phyloP scores from a whole-genome alignment of 2,329 filamentous ascomycete genomes.

The Paecilomyces sp. region DNA sequence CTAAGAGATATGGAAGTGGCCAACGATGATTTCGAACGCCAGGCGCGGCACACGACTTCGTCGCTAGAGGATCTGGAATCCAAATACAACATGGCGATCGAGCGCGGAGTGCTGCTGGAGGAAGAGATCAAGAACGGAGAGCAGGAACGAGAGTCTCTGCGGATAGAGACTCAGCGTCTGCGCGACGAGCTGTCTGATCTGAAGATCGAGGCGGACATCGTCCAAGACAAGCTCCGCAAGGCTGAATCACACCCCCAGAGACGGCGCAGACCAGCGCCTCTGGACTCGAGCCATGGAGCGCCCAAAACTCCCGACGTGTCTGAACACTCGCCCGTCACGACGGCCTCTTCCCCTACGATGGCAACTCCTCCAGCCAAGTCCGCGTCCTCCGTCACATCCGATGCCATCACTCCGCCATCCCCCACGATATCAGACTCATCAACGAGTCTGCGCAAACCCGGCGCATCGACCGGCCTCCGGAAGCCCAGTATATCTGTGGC shows the following conservation, averaged over 20 bases:
- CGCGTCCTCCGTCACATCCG: slow-evolving; percentile 53
- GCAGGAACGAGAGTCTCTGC: slow-evolving; percentile 78
- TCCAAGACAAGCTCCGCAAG: slow-evolving; percentile 86
- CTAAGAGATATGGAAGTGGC: slow-evolving; percentile 93
- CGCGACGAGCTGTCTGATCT: slow-evolving; percentile 88
- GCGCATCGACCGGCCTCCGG: slow-evolving; percentile 40
- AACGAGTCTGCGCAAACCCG: slow-evolving; percentile 49
- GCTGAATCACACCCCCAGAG: slow-evolving; percentile 47
- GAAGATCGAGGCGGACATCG: slow-evolving; percentile 89
- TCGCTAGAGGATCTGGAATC: slow-evolving; percentile 95
- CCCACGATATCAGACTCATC: slow-evolving; percentile 89
- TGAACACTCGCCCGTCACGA: slow-evolving; percentile 71
- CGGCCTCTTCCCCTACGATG: slow-evolving; percentile 80
- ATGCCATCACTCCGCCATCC: slow-evolving; percentile 77
- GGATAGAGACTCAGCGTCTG: slow-evolving; percentile 84
- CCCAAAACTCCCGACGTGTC: slow-evolving; percentile 63
- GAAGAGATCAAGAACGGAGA: slow-evolving; percentile 89
- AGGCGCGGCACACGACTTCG: slow-evolving; percentile 90
- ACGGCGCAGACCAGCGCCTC: slow-evolving; percentile 44
- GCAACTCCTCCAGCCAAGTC: slow-evolving; percentile 76
- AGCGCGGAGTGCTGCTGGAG: slow-evolving; percentile 85
- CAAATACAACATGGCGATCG: slow-evolving; percentile 92
- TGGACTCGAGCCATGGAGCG: slow-evolving; percentile 41
- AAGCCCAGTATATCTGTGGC: slow-evolving; percentile 37
- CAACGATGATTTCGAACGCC: slow-evolving; percentile 96